Evolutionary conservation across 2,329 filamentous ascomycete species (phyloP).

Genomic region (Ophiostoma tasmaniense): DNA sequence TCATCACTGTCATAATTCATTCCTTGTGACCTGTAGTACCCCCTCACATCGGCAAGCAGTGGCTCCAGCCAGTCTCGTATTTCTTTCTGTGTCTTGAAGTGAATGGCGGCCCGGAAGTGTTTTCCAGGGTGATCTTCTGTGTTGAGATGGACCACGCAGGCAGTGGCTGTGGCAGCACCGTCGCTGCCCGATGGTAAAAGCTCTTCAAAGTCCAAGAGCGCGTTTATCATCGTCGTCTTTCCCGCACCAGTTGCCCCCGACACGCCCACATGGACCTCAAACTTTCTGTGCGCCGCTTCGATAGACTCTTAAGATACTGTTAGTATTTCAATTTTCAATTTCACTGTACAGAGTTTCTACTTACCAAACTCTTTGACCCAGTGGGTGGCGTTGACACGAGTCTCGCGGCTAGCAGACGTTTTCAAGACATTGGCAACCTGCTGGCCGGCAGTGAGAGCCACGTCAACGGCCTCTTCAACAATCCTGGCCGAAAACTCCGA

Average conservation of each 20-base stretch:
- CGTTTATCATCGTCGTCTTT: slow-evolving; percentile 17
- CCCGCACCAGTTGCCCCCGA: slow-evolving; percentile 15
- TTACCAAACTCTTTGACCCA: slow-evolving; percentile 10
- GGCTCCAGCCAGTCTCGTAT: slow-evolving; percentile 10
- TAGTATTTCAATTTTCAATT: background rate
- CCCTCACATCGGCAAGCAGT: slow-evolving; percentile 4
- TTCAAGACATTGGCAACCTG: background rate
- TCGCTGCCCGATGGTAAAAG: slow-evolving; percentile 16
- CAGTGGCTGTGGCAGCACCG: slow-evolving; percentile 11
- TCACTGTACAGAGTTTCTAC: background rate
- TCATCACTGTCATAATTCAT: background rate
- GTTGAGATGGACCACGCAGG: slow-evolving; percentile 12
- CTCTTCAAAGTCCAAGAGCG: slow-evolving; percentile 13
- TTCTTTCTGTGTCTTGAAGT: background rate
- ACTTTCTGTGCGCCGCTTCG: background rate
- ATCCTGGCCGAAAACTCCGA: background rate
- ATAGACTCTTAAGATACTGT: slow-evolving; percentile 2
- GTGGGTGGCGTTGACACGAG: background rate
- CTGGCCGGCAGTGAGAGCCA: background rate
- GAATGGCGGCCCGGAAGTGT: background rate
- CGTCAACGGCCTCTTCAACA: slow-evolving; percentile 10
- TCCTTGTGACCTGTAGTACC: background rate
- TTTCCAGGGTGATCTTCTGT: background rate
- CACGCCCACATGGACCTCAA: slow-evolving; percentile 12
- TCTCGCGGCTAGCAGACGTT: background rate